Evolutionary conservation across 192 early-diverging fungal species (phyloP), one percentile per base, ranked within the genome.

Genomic region (Rhizophagus clarus): DNA sequence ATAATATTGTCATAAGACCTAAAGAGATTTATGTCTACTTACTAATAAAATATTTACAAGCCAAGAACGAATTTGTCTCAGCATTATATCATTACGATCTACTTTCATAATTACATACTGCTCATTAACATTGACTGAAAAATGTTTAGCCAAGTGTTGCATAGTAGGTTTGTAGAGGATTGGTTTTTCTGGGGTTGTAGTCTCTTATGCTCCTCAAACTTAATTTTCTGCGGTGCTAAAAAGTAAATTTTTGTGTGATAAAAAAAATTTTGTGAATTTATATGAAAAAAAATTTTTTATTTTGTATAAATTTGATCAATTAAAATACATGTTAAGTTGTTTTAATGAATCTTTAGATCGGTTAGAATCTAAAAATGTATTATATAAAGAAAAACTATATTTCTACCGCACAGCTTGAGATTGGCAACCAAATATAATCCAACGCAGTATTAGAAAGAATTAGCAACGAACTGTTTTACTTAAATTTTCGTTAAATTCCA

Each of bases 91-190:
- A 79, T 56, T 20, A 22, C 71, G 42, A 61, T 56, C 49, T 26
- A 22, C 24, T 71, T 79, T 51, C 68, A 51, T 32, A n/a, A 79
- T 79, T 1, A 79, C 64, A 70, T 51, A 70, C 37, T 79, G 77
- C 2, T 79, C 1, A 11, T 79, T 79, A 70, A 79, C 28, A 4
- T 61, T 0, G 3, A 79, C 56, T 61, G 66, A 71, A 75, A 75
- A 62, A 62, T 75, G 32, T 34, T 75, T 75, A 37, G 12, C 67
- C 49, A 79, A 28, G 26, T 79, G 47, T 61, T 70, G 40, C 8
- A 79, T 32, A 71, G 68, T 11, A 24, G 71, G 8, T 28, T 68
- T 24, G 66, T 22, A 24, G 56, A 79, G 77, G 11, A 11, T 2
- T 12, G 42, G 42, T 12, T 11, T 45, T 45, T 12, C 3, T 11